Evolutionary conservation across 1,284 basidiomycete genomes (phyloP), one percentile per base, ranked within the genome.

Genomic region (Trichosporon sp.): DNA sequence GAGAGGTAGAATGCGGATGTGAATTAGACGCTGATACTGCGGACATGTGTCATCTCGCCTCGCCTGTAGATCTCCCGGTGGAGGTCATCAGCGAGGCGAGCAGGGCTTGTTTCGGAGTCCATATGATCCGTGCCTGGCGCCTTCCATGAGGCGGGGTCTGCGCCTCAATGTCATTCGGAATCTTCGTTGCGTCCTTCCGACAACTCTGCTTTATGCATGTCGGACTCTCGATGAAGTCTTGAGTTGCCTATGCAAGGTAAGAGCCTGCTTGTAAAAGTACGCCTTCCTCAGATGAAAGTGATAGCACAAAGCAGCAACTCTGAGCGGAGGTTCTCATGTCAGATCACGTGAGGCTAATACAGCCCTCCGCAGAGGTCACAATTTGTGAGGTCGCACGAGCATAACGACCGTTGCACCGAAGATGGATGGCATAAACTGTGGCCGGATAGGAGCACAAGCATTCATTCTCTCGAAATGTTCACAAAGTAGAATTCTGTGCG

Each of bases 81-180:
- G 59, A 63, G 59, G 59, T n/a, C n/a, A 54, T 54, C 21, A 54
- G 26, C 31, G 59, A n/a, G 59, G 31, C 31, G 31, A 35, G 31
- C 31, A 63, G 59, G 59, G 59, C 59, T 32, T 63, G 59, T 63
- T 63, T 63, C 59, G 59, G 59, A 63, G 59, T 63, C 37, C 59
- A 63, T 63, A 32, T 63, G 31, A 35, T 14, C 32, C 59, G 59
- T 63, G 59, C 59, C 59, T 63, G 59, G 59, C 32, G 59, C 59
- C 37, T 35, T 63, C 32, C 59, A 12, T 37, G n/a, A 32, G 35
- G 16, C 59, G 59, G 59, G 59, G 32, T 63, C 37, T 63, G 59
- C 31, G 59, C 14, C 31, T 32, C 31, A 5, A n/a, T 1, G 14
- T 6, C 6, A 63, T 63, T 63, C 59, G 32, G 59, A 63, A 63